Evolutionary conservation across 805 yeast species (phyloP).

Genomic region (Wickerhamiella sergipiensis): DNA sequence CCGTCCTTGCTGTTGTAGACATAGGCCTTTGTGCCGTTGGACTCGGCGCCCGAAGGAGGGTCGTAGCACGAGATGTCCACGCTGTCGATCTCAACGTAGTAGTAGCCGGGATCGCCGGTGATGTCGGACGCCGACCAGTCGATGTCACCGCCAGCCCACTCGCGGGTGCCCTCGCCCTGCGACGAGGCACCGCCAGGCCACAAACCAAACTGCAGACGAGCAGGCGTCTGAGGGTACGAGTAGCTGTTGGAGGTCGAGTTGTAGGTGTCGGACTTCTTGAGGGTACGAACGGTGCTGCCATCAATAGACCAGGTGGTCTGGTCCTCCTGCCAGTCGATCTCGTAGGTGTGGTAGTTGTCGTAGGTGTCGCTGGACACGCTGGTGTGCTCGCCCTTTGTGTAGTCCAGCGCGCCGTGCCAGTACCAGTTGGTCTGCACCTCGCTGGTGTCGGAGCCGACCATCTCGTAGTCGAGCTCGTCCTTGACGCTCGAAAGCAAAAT

Average conservation of each 20-base stretch:
- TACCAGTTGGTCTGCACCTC: slow-evolving; percentile 68
- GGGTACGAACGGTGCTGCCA: slow-evolving; percentile 51
- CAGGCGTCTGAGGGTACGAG: slow-evolving; percentile 86
- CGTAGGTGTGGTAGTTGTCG: slow-evolving; percentile 58
- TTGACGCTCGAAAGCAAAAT: slow-evolving; percentile 71
- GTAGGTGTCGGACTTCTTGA: slow-evolving; percentile 41
- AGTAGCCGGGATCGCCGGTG: slow-evolving; percentile 56
- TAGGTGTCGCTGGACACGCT: slow-evolving; percentile 38
- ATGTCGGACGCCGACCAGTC: slow-evolving; percentile 74
- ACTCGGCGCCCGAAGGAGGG: slow-evolving; percentile 44
- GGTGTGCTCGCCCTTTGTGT: slow-evolving; percentile 39
- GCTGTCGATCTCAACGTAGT: slow-evolving; percentile 48
- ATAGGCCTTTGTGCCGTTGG: slow-evolving; percentile 38
- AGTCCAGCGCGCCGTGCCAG: slow-evolving; percentile 59
- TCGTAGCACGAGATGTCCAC: slow-evolving; percentile 57
- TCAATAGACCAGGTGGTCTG: slow-evolving; percentile 57
- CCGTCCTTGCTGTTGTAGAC: slow-evolving; percentile 38
- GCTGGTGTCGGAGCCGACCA: slow-evolving; percentile 60
- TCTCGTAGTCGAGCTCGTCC: slow-evolving; percentile 86
- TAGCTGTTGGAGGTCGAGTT: slow-evolving; percentile 44
- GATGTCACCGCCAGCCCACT: slow-evolving; percentile 79
- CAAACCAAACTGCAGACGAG: slow-evolving; percentile 54
- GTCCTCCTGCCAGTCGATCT: slow-evolving; percentile 73
- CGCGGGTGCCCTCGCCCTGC: slow-evolving; percentile 48
- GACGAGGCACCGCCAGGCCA: slow-evolving; percentile 42